Conservation (phyloP, 257 asterid genomes). For the Nicotiana sylvestris region DNA sequence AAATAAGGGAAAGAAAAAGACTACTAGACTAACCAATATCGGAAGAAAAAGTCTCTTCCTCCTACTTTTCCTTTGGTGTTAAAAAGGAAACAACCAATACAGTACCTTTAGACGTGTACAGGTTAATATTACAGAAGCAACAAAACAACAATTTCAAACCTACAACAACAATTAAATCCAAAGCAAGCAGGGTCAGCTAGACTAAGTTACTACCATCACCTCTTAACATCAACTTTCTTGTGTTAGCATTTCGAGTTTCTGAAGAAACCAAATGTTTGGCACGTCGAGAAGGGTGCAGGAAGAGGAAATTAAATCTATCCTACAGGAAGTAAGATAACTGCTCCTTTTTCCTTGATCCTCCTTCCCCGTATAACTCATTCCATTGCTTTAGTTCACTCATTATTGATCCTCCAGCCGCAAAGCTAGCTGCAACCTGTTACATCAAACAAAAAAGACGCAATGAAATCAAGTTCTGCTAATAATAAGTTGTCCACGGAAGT, state of each 20-base stretch:
- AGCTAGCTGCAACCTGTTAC: slow-evolving; percentile 78
- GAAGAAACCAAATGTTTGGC: neutral
- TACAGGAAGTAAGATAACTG: slow-evolving; percentile 72
- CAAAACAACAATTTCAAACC: neutral
- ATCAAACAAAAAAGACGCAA: neutral
- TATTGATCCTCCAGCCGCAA: slow-evolving; percentile 58
- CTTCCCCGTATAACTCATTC: slow-evolving; percentile 72
- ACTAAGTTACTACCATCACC: neutral
- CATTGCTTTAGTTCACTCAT: slow-evolving; percentile 72
- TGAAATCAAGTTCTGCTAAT: neutral
- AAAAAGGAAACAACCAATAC: neutral
- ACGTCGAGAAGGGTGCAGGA: neutral
- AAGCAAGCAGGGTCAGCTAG: neutral
- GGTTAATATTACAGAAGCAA: neutral
- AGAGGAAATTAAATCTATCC: neutral
- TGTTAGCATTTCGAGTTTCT: neutral
- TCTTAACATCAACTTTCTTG: neutral
- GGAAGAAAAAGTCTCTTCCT: neutral
- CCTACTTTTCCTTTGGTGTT: neutral
- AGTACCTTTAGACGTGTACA: neutral
- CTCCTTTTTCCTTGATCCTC: slow-evolving; percentile 82
- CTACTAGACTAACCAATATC: no score
- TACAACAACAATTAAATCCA: neutral
- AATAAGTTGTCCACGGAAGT: neutral
- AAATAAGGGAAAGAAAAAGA: neutral